Base-by-base conservation (phyloP, 192 early-diverging fungal species). In the Linnemannia schmuckeri region DNA sequence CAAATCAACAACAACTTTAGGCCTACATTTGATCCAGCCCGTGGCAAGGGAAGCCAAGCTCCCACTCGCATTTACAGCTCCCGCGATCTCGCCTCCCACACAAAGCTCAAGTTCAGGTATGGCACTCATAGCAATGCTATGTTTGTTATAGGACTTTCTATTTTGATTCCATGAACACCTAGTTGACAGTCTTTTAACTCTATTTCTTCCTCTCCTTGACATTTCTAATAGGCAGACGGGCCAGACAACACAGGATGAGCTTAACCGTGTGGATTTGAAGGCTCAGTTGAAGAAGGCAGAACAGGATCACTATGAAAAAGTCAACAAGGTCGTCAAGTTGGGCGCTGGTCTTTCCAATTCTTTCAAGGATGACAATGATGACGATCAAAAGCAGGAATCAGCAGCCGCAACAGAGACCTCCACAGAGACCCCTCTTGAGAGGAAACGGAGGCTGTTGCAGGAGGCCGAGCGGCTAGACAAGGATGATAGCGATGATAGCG, bases 11-110 rank as follows among this genome's bases (percentile, higher is more conserved):
- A 22, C 20, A 54, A 12, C 15, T 40, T 40, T 42, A 90, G 95
- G 42, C 95, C 96, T 13, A 96, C 96, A 44, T 95, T 95, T 88
- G 94, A 96, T 88, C 93, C 94, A 27, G 95, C 95, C 70, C 91
- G 93, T 82, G 95, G 95, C 74, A 92, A 93, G 71, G 93, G 90
- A 30, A 90, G 87, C 47, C 88, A 91, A 72, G 93, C 91, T 57
- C 89, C 94, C 35, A 93, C 94, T 38, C 91, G 93, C 38, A 90
- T 93, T 80, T 92, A 92, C 40, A 93, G 93, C 38, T 89, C 93
- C 41, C 92, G 94, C 70, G 96, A 95, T 87, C 87, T 97, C 40
- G 92, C 95, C 20, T 91, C 93, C 40, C 94, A 97, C 71, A 96
- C 95, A 37, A 93, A 92, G 78, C 93, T 97, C 79, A 97, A 97